A percentile compares a stretch with the other conserved stretches of the same genome.
These are phyloP conservation scores for Malassezia cuniculi DNA, from an alignment of 1,284 basidiomycete species.

Conservation along the genomic window DNA sequence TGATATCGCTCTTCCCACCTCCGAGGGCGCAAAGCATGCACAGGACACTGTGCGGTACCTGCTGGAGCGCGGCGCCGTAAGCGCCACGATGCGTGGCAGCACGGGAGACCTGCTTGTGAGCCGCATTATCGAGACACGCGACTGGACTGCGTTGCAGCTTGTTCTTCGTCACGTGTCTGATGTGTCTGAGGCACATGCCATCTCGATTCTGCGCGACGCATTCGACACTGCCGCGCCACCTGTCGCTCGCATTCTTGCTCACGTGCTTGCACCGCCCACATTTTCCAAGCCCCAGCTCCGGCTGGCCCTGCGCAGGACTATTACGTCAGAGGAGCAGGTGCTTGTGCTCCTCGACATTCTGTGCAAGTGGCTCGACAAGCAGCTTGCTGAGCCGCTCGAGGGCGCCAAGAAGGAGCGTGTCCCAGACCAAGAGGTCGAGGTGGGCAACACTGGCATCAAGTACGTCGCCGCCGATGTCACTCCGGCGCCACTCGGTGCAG, in stretches of 20 bases:
- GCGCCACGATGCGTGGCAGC: constrained; percentile 2
- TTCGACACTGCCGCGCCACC: constrained; percentile 4
- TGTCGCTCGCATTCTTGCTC: constrained; percentile 12
- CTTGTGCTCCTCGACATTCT: constrained; percentile 13
- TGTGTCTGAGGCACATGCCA: constrained; percentile 7
- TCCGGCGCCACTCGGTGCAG: constrained; percentile 6
- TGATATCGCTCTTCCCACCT: not conserved
- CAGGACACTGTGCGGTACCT: constrained; percentile 13
- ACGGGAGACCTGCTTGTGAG: constrained; percentile 1
- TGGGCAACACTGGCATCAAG: constrained; percentile 1
- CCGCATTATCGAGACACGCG: constrained; percentile 5
- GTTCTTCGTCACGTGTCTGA: constrained; percentile 14
- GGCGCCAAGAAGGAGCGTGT: not conserved
- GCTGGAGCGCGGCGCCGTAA: constrained; percentile 9
- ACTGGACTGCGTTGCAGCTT: constrained; percentile 9
- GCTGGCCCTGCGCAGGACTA: constrained; percentile 13
- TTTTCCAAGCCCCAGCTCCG: constrained; percentile 12
- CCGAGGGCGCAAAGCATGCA: not conserved
- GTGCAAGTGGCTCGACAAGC: constrained; percentile 4
- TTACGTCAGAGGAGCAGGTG: constrained; percentile 7
- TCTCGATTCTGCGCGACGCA: constrained; percentile 8
- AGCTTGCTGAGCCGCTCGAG: constrained; percentile 4
- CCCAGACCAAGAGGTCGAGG: not conserved
- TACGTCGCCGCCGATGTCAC: constrained; percentile 11
- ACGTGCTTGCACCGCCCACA: constrained; percentile 9